phyloP scores from a whole-genome alignment of 2,329 filamentous ascomycete genomes.

The Pseudogymnoascus sp. region DNA sequence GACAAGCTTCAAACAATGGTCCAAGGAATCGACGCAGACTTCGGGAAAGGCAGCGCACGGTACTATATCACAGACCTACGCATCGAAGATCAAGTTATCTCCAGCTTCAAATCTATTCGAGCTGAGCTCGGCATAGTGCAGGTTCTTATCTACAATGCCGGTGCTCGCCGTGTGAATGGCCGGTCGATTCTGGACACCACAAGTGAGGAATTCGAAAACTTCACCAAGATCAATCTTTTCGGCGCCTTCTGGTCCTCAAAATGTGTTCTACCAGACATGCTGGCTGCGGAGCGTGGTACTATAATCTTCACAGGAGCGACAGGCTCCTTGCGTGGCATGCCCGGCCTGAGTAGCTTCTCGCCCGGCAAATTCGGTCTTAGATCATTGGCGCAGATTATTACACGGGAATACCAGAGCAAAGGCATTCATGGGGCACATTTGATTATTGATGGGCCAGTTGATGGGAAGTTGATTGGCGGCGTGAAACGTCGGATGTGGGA shows the following conservation, averaged over 20 bases:
- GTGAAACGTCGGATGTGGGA: constrained; percentile 39
- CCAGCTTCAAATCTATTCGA: constrained; percentile 20
- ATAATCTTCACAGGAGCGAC: constrained; percentile 81
- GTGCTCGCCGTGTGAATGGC: constrained; percentile 19
- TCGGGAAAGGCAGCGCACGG: constrained; percentile 13
- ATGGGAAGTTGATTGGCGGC: constrained; percentile 19
- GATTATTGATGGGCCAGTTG: constrained; percentile 69
- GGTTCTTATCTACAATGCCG: constrained; percentile 19
- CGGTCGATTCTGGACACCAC: constrained; percentile 17
- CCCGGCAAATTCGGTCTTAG: constrained; percentile 71
- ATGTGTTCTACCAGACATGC: constrained; percentile 18
- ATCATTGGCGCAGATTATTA: constrained; percentile 64
- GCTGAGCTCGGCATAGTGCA: constrained; percentile 15
- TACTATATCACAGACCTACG: constrained; percentile 19
- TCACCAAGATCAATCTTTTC: constrained; percentile 21
- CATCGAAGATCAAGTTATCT: constrained; percentile 14
- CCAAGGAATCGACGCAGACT: constrained; percentile 13
- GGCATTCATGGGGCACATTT: constrained; percentile 75
- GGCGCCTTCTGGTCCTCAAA: constrained; percentile 19
- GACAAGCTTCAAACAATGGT: constrained; percentile 18
- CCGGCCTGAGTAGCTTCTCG: constrained; percentile 62
- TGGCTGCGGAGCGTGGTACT: constrained; percentile 15
- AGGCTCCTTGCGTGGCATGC: constrained; percentile 64
- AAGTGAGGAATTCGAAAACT: constrained; percentile 18
- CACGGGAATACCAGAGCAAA: constrained; percentile 71